Conservation (phyloP, 2,329 filamentous ascomycete genomes). For the Neospermospora avenae region DNA sequence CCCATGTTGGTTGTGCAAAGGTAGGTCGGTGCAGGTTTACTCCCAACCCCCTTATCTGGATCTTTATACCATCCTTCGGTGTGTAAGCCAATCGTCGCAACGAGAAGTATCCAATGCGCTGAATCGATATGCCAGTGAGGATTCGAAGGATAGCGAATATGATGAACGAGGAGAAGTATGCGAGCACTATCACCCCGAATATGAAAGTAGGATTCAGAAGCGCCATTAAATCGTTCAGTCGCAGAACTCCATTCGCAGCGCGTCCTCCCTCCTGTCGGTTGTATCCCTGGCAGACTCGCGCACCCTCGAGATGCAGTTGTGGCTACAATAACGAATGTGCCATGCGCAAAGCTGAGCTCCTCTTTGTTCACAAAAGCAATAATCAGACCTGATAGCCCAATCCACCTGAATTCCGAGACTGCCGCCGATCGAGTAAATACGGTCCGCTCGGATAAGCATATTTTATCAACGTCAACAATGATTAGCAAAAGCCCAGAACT, state of each 20-base stretch:
- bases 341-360: slow-evolving; percentile 1
- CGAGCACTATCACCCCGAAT: slow-evolving; percentile 77
- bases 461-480: neutral
- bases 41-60: slow-evolving; percentile 86
- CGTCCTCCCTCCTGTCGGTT: neutral
- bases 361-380: neutral
- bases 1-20: slow-evolving; percentile 95
- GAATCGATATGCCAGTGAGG: slow-evolving; percentile 90
- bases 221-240: slow-evolving; percentile 48
- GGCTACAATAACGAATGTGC: neutral
- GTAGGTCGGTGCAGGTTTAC: slow-evolving; percentile 89
- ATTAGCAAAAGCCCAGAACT: neutral
- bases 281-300: neutral
- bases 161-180: slow-evolving; percentile 90
- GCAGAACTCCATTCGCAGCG: slow-evolving; percentile 24
- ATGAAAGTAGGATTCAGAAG: slow-evolving; percentile 76
- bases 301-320: neutral
- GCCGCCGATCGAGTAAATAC: neutral
- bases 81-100: slow-evolving; percentile 88
- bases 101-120: slow-evolving; percentile 90
- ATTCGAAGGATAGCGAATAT: slow-evolving; percentile 91
- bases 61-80: slow-evolving; percentile 80
- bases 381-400: neutral
- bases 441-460: slow-evolving; percentile 12
- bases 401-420: neutral